phyloP scores from a whole-genome alignment of 2,329 filamentous ascomycete genomes.

The Alternaria arbusti region DNA sequence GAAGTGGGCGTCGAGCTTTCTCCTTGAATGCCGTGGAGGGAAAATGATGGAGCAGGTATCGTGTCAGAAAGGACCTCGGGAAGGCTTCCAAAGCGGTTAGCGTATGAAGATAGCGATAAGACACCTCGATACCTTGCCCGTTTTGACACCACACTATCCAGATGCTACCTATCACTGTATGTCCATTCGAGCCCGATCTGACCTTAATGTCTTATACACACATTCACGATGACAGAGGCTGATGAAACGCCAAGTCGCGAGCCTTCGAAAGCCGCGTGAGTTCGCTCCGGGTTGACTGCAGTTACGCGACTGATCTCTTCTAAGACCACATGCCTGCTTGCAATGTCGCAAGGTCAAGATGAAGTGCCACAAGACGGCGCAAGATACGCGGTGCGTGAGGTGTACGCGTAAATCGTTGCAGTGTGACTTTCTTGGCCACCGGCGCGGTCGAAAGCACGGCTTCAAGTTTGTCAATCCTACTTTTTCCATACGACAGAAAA shows the following conservation, averaged over 20 bases:
- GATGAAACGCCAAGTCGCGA: background rate
- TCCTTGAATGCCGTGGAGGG: background rate
- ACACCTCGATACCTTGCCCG: background rate
- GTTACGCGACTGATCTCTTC: background rate
- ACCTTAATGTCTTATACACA: background rate
- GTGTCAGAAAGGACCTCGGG: background rate
- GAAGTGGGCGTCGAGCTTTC: background rate
- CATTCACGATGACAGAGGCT: background rate
- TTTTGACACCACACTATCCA: no score
- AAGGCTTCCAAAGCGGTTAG: background rate
- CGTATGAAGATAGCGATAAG: background rate
- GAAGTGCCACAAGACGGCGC: background rate
- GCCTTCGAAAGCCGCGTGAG: background rate
- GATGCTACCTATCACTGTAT: no score
- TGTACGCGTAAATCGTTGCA: background rate
- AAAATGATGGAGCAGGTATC: background rate
- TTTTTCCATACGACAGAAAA: background rate
- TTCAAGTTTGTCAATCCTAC: background rate
- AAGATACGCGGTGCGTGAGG: background rate
- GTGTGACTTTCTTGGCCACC: background rate
- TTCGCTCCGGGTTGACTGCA: background rate
- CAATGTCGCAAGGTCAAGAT: background rate
- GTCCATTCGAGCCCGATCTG: background rate
- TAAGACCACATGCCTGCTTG: background rate
- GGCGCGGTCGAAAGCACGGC: slow-evolving; percentile 1